These are phyloP conservation scores for Naganishia antarctica DNA, from an alignment of 768 basidiomycete species.

Conservation along the genomic window DNA sequence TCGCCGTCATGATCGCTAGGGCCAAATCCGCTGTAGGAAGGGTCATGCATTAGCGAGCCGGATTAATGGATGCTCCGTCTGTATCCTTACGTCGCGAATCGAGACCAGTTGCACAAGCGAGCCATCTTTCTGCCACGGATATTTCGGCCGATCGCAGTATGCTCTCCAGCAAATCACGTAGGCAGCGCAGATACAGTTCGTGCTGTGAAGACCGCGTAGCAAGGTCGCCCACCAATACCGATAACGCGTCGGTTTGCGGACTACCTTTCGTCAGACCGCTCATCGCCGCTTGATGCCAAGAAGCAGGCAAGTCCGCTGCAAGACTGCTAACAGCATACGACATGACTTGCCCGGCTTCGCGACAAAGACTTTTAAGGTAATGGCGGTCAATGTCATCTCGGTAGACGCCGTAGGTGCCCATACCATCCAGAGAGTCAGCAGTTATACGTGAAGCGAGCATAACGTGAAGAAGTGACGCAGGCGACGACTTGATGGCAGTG, in stretches of 20 bases:
- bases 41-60: not conserved
- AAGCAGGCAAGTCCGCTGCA: slow-evolving; percentile 49
- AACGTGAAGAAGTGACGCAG: slow-evolving; percentile 68
- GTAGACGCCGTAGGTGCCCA: slow-evolving; percentile 54
- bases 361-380: slow-evolving; percentile 32
- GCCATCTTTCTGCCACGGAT: slow-evolving; percentile 71
- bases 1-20: slow-evolving; percentile 61
- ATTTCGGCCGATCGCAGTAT: slow-evolving; percentile 56
- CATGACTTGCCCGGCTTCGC: slow-evolving; percentile 23
- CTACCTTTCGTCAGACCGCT: slow-evolving; percentile 6
- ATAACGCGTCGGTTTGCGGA: slow-evolving; percentile 32
- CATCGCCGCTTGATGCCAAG: slow-evolving; percentile 55
- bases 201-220: slow-evolving; percentile 17
- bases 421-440: slow-evolving; percentile 59
- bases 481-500: slow-evolving; percentile 57
- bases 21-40: slow-evolving; percentile 38
- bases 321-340: slow-evolving; percentile 62
- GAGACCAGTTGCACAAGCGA: slow-evolving; percentile 62
- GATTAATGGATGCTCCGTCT: not conserved
- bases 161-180: slow-evolving; percentile 60
- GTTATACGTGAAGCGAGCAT: slow-evolving; percentile 62
- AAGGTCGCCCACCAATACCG: slow-evolving; percentile 29
- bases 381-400: slow-evolving; percentile 49
- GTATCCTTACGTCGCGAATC: slow-evolving; percentile 59
- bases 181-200: slow-evolving; percentile 55